Conservation (phyloP, 805 yeast genomes). For the Ogataea chonburiensis region DNA sequence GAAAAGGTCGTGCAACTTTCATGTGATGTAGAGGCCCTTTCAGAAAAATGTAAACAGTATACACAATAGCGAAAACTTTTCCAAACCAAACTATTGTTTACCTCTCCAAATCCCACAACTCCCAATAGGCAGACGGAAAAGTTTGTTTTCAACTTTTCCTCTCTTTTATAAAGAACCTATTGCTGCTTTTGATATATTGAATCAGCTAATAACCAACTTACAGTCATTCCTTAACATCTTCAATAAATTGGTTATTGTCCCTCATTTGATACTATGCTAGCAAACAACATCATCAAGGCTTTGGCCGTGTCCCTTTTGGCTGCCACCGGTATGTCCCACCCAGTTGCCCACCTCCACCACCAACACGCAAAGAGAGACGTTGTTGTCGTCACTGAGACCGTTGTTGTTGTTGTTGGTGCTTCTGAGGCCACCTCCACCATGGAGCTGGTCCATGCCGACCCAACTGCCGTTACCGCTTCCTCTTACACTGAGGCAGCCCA, state of each 20-base stretch:
- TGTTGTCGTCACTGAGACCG: constrained; percentile 47
- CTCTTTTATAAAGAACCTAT: constrained; percentile 7
- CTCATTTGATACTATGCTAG: constrained; percentile 24
- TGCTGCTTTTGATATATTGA: constrained; percentile 7
- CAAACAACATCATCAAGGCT: constrained; percentile 41
- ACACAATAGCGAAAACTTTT: constrained; percentile 9
- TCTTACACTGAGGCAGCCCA: constrained; percentile 28
- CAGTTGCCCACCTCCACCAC: constrained; percentile 60
- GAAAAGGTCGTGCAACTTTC: constrained; percentile 9
- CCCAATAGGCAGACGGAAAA: constrained; percentile 1
- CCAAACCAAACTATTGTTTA: constrained; percentile 6
- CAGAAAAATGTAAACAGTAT: constrained; percentile 9
- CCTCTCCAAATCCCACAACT: not conserved
- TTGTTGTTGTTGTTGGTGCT: constrained; percentile 46
- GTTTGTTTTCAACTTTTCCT: constrained; percentile 9
- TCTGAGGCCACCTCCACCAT: constrained; percentile 31
- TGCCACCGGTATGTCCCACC: constrained; percentile 55
- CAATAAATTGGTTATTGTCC: constrained; percentile 10
- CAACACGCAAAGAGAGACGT: constrained; percentile 56
- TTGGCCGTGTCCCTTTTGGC: constrained; percentile 46
- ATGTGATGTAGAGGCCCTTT: not conserved
- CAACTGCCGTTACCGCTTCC: constrained; percentile 21
- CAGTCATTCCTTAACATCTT: constrained; percentile 18
- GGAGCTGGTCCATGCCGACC: constrained; percentile 33
- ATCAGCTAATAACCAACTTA: constrained; percentile 18